Conservation (phyloP, 2,329 filamentous ascomycete genomes). For the Hypoxylon sp. region DNA sequence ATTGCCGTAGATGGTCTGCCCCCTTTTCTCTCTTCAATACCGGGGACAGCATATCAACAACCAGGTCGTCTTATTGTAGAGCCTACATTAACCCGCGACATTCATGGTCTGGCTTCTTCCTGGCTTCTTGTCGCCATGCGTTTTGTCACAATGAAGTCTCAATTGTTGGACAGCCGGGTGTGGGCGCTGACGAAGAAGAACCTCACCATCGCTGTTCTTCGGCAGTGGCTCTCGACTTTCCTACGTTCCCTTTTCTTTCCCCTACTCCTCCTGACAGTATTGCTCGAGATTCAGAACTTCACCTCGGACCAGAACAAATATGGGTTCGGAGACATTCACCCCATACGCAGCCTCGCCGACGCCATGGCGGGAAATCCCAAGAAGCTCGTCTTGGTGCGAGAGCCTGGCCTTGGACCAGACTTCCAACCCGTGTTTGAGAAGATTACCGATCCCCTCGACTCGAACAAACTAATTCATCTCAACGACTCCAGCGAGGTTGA, state of each 20-base stretch:
- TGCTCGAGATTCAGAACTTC: conserved; percentile 42
- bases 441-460: conserved; percentile 34
- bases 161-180: conserved; percentile 34
- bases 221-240: conserved; percentile 39
- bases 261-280: conserved; percentile 35
- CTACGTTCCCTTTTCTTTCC: conserved; percentile 41
- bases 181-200: conserved; percentile 43
- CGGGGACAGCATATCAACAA: not conserved
- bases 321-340: conserved; percentile 30
- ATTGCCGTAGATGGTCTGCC: not conserved
- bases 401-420: conserved; percentile 35
- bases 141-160: conserved; percentile 22
- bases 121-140: not conserved
- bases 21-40: conserved; percentile 10
- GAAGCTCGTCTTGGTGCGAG: conserved; percentile 38
- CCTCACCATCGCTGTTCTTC: conserved; percentile 33
- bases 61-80: conserved; percentile 1
- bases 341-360: conserved; percentile 34
- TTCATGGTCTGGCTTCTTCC: conserved; percentile 14
- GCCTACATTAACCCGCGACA: not conserved
- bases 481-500: conserved; percentile 28
- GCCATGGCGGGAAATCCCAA: conserved; percentile 33
- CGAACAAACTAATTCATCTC: conserved; percentile 29
- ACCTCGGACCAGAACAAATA: conserved; percentile 31
- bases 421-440: conserved; percentile 37